These are phyloP conservation scores for Salisapilia sapeloensis DNA, from an alignment of 352 stramenopile species.

Conservation along the genomic window DNA sequence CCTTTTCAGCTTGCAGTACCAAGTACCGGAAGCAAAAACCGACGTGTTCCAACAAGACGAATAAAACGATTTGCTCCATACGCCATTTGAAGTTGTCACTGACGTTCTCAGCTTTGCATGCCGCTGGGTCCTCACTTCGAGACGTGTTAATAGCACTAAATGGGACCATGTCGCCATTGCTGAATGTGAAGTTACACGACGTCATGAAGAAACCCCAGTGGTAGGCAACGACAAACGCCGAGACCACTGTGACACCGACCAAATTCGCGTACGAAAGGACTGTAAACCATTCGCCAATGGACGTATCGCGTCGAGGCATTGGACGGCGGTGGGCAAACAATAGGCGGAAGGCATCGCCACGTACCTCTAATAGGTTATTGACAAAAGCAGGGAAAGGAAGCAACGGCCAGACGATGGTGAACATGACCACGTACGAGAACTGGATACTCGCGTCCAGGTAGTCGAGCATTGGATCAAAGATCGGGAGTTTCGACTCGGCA, in stretches of 20 bases:
- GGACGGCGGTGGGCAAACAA: conserved; percentile 62
- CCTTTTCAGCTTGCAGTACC: conserved; percentile 67
- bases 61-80: conserved; percentile 70
- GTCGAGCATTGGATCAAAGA: conserved; percentile 74
- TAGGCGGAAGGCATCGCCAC: conserved; percentile 65
- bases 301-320: conserved; percentile 68
- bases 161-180: conserved; percentile 48
- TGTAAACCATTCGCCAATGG: conserved; percentile 70
- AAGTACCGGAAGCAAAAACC: conserved; percentile 72
- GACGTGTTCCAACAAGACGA: conserved; percentile 67
- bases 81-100: conserved; percentile 24
- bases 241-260: conserved; percentile 68
- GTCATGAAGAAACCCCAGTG: conserved; percentile 69
- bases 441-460: conserved; percentile 81
- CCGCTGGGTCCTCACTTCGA: conserved; percentile 10
- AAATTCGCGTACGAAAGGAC: conserved; percentile 78
- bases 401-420: conserved; percentile 80
- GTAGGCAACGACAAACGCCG: conserved; percentile 68
- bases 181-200: conserved; percentile 59
- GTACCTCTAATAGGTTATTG: conserved; percentile 78
- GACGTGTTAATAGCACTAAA: conserved; percentile 34
- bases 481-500: conserved; percentile 58
- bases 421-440: conserved; percentile 85
- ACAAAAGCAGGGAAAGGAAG: conserved; percentile 73
- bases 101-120: conserved; percentile 26